These are phyloP conservation scores for Terfezia claveryi DNA, from an alignment of 495 filamentous ascomycete genomes.

Conservation along the genomic window DNA sequence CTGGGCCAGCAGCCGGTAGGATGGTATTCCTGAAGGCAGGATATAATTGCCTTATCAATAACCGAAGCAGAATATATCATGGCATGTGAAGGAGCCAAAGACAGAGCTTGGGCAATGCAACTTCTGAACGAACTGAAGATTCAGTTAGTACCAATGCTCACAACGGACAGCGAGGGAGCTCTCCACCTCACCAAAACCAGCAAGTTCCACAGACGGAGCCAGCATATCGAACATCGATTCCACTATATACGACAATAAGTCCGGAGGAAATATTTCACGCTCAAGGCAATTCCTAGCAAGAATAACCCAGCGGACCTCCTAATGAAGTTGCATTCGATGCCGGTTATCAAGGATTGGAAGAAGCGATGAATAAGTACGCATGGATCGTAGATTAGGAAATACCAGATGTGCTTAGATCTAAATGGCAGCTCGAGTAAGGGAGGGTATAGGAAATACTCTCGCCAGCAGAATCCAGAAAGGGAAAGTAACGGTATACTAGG, in stretches of 20 bases:
- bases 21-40: not conserved
- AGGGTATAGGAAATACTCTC: no score
- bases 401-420: no score
- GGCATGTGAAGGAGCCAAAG: not conserved
- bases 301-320: no score
- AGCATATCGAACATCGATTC: not conserved
- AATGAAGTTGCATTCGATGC: no score
- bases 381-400: no score
- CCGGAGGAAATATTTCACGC: not conserved
- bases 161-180: not conserved
- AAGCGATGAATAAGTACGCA: no score
- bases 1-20: not conserved
- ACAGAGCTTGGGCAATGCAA: not conserved
- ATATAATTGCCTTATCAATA: not conserved
- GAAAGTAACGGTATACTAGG: no score
- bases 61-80: not conserved
- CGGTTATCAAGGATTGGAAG: no score
- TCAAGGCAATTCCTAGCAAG: no score
- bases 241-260: not conserved
- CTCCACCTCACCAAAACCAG: not conserved
- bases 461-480: no score
- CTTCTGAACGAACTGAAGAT: not conserved
- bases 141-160: not conserved
- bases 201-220: not conserved
- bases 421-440: no score